Percentiles rank a stretch among this genome's conserved stretches.
Conservation (phyloP, 139 green algal species). For the Gonium pectorale region DNA sequence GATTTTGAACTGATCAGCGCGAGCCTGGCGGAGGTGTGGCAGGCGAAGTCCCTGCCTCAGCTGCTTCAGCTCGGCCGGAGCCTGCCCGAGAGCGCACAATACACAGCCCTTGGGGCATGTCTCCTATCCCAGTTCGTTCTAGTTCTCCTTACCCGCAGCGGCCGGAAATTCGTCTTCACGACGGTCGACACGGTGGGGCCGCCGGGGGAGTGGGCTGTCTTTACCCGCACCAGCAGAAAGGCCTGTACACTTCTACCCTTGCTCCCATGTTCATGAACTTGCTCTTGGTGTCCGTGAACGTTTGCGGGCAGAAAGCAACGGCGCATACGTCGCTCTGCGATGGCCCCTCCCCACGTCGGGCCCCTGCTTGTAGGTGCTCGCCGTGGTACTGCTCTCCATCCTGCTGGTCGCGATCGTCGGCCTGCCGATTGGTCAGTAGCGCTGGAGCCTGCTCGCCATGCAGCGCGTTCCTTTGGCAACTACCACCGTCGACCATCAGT, state of each 20-base stretch:
- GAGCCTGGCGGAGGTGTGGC: not conserved
- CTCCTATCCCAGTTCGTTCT: not conserved
- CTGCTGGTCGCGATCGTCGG: constrained; percentile 5
- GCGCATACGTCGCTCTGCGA: no score
- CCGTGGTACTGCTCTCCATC: not conserved
- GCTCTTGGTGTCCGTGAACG: no score
- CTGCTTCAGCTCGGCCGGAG: no score
- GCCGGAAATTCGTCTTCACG: not conserved
- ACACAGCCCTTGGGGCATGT: not conserved
- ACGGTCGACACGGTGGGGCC: constrained; percentile 32
- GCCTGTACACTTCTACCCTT: no score
- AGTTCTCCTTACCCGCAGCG: not conserved
- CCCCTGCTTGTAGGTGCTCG: constrained; percentile 32
- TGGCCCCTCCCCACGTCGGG: no score
- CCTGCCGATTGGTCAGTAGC: constrained; percentile 26
- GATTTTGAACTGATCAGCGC: not conserved
- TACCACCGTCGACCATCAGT: no score
- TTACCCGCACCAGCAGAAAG: no score
- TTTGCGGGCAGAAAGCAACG: no score
- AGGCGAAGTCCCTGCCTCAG: not conserved
- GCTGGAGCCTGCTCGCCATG: no score
- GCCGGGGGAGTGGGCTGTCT: no score
- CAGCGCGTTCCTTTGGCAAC: no score
- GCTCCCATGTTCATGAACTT: no score
- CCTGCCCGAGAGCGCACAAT: not conserved